Evolutionary conservation across 441 rosid genomes (phyloP).

Genomic region (Viola pubescens): DNA sequence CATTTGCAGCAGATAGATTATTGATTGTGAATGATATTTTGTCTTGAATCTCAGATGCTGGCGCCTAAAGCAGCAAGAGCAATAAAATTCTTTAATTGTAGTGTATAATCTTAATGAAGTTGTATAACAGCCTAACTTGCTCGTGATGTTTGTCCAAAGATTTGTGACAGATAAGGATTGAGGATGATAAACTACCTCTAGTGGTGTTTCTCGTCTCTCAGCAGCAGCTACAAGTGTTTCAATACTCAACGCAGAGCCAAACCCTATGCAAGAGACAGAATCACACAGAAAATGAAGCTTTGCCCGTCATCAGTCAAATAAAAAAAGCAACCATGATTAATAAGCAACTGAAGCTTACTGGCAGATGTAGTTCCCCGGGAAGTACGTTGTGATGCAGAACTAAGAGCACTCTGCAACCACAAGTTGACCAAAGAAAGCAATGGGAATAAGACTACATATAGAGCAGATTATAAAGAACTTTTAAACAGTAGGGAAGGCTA

Average conservation of each 20-base stretch:
- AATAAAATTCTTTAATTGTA: background rate
- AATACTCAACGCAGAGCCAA: constrained; percentile 97
- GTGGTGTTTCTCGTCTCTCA: constrained; percentile 83
- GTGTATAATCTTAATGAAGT: background rate
- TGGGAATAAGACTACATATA: background rate
- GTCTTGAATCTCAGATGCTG: constrained; percentile 80
- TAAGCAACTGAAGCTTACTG: constrained; percentile 35
- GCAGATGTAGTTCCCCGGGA: constrained; percentile 67
- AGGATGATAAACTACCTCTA: constrained; percentile 51
- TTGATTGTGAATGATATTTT: constrained; percentile 89
- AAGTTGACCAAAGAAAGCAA: constrained; percentile 12
- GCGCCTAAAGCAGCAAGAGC: constrained; percentile 47
- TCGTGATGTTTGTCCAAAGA: background rate
- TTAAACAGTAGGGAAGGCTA: constrained; percentile 13
- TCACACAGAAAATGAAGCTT: background rate
- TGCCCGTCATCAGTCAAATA: background rate
- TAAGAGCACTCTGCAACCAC: constrained; percentile 35
- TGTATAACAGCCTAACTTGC: background rate
- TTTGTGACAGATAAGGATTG: too few species aligned
- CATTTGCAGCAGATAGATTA: constrained; percentile 72
- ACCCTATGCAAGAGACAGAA: constrained; percentile 41
- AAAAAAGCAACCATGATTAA: background rate
- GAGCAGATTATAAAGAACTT: background rate
- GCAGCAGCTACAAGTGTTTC: constrained; percentile 99
- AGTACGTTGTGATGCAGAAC: constrained; percentile 39